Evolutionary conservation across 441 rosid genomes (phyloP), one percentile per base, ranked within the genome.

Genomic region (Aquilaria agallochum): DNA sequence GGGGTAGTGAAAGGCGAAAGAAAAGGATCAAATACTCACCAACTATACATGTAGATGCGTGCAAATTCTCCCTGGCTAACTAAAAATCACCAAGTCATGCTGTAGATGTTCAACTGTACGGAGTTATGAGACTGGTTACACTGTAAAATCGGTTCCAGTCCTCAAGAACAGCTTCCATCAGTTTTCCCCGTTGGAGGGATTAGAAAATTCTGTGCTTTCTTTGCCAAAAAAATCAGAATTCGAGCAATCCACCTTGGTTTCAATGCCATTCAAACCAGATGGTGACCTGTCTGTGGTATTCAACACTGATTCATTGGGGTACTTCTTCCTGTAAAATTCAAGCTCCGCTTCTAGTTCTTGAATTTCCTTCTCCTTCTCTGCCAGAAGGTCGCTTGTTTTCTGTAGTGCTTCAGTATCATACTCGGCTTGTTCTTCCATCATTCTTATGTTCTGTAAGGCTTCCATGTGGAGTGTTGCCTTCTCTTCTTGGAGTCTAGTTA

Each of bases 351-450:
- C 94, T 42, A 94, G 83, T 72, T 94, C 96, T 76, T 87, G 90
- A 68, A 94, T 79, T 60, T 80, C 83, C 56, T 87, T 91, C 62
- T 94, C 97, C 83, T 71, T 87, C 72, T 86, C 96, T 1, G 80
- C 67, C 49, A 89, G 92, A 60, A 89, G 80, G 68, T 94, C 92
- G 50, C 84, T 87, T 40, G 86, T 72, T 60, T 79, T 82, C 56
- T 86, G 86, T 76, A 94, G 75, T 9, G 93, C 92, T 76, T 94
- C 99, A 86, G 76, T 80, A 60, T 94, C 99, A 48, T 89, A 89
- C 76, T 91, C 98, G 0, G 96, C 95, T 83, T 94, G 98, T 68
- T 87, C 98, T 68, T 90, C 98, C 98, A 94, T 94, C 94, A 94
- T 84, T 73, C 99, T 89, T 30, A 91, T 67, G 64, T 72, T 81